These are phyloP conservation scores for Kazachstania bromeliacearum DNA, from an alignment of 805 yeast species.

Conservation along the genomic window DNA sequence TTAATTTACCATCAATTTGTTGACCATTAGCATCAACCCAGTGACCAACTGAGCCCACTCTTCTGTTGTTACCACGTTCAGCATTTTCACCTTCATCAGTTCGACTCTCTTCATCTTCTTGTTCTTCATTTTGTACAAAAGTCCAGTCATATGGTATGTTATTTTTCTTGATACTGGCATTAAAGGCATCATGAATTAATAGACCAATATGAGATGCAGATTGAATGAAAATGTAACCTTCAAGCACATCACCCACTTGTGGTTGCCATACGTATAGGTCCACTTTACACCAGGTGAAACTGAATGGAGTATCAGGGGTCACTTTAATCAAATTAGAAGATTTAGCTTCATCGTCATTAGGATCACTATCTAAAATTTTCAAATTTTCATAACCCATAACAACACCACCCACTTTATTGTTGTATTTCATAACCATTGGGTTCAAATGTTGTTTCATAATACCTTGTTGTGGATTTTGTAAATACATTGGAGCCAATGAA, in stretches of 20 bases:
- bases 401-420: slow-evolving; percentile 65
- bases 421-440: slow-evolving; percentile 78
- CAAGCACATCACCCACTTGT: slow-evolving; percentile 71
- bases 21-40: slow-evolving; percentile 76
- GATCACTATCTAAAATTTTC: slow-evolving; percentile 37
- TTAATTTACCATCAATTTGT: slow-evolving; percentile 73
- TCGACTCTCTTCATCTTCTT: slow-evolving; percentile 19
- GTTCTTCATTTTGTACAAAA: slow-evolving; percentile 72
- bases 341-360: slow-evolving; percentile 34
- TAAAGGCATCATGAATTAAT: slow-evolving; percentile 84
- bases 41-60: slow-evolving; percentile 56
- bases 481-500: slow-evolving; percentile 78
- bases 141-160: slow-evolving; percentile 83
- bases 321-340: slow-evolving; percentile 50
- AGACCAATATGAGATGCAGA: slow-evolving; percentile 92
- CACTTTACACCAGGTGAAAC: slow-evolving; percentile 78
- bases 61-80: slow-evolving; percentile 13
- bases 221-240: slow-evolving; percentile 86
- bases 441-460: slow-evolving; percentile 82
- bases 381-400: slow-evolving; percentile 72
- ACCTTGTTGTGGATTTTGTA: slow-evolving; percentile 64
- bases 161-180: slow-evolving; percentile 80
- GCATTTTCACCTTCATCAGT: slow-evolving; percentile 6
- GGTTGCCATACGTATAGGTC: slow-evolving; percentile 89
- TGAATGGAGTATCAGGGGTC: slow-evolving; percentile 74